Base-by-base conservation (phyloP, 2,329 filamentous ascomycete genomes). In the Nemania diffusa region DNA sequence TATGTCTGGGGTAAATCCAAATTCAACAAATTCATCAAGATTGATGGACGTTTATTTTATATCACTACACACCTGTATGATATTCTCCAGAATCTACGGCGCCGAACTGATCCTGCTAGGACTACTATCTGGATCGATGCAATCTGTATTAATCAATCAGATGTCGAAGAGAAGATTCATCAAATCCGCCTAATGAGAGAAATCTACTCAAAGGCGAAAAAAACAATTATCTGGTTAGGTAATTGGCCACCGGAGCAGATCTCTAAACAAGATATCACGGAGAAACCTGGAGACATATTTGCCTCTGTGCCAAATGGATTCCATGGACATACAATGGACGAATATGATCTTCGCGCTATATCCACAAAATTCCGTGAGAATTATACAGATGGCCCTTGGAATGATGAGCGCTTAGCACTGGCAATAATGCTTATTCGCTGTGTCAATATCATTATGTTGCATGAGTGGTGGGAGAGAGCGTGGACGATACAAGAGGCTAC, bases 101-200 rank as follows among this genome's bases (percentile, higher is more conserved):
- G 3, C 17, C n/a, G 1, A 56, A n/a, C n/a, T n/a, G 24, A 57
- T 9, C 2, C 3, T 17, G 2, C 11, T 9, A 27, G 62, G 13
- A n/a, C n/a, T n/a, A 27, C 13, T 1, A 37, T 70, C 3, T 70
- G 67, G 69, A 51, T 69, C 1, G 69, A 71, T 50, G 69, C 69
- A 1, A 50, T 69, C 22, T 71, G 69, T 22, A 69, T 71, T 9
- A 46, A 71, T 56, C 69, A 71, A 53, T n/a, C 6, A 4, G 22
- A 69, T 15, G 0, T 7, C 0, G 3, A 34, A 6, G 69, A 71
- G n/a, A 55, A 37, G n/a, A 32, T 4, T 8, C 11, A 44, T 5
- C 69, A 67, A n/a, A 64, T 71, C 8, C 34, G 56, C 3, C 46
- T 50, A 1, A 71, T 71, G 69, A 55, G 56, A 17, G 17, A 63